Conservation (phyloP, 139 green algal species). For the Dunaliella primolecta region DNA sequence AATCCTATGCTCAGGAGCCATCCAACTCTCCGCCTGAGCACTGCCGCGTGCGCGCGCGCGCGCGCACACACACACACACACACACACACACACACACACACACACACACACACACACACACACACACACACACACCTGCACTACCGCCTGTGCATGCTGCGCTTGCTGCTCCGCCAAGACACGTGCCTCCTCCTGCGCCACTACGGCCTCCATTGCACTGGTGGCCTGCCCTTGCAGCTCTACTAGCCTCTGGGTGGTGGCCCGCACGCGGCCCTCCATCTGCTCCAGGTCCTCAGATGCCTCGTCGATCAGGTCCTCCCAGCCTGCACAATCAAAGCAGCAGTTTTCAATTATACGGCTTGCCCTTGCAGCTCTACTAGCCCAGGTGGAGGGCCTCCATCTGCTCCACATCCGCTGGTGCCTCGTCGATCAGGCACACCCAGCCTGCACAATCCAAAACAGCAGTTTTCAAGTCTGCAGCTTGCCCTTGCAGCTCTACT, state of each 20-base stretch:
- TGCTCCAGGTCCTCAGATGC: slow-evolving; percentile 47
- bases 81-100: too few species aligned
- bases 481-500: slow-evolving; percentile 36
- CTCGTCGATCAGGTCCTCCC: slow-evolving; percentile 56
- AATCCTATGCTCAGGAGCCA: too few species aligned
- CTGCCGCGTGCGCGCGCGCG: neutral
- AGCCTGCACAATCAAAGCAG: slow-evolving; percentile 16
- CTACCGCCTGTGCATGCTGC: slow-evolving; percentile 1
- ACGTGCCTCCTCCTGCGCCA: neutral
- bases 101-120: too few species aligned
- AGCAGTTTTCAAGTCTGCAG: neutral
- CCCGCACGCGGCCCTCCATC: slow-evolving; percentile 36
- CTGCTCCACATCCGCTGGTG: slow-evolving; percentile 43
- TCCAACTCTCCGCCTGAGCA: too few species aligned
- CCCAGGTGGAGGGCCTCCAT: slow-evolving; percentile 24
- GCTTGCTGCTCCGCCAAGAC: slow-evolving; percentile 9
- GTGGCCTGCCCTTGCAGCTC: slow-evolving; percentile 35
- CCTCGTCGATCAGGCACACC: slow-evolving; percentile 55
- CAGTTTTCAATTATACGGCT: slow-evolving; percentile 19
- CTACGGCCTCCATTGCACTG: neutral
- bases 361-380: neutral
- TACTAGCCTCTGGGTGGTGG: slow-evolving; percentile 30
- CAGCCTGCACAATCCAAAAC: slow-evolving; percentile 16
- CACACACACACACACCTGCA: neutral
- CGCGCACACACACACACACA: slow-evolving; percentile 9